Conservation (phyloP, 371 early-diverging fungal genomes). For the Syncephalastrum sp. region DNA sequence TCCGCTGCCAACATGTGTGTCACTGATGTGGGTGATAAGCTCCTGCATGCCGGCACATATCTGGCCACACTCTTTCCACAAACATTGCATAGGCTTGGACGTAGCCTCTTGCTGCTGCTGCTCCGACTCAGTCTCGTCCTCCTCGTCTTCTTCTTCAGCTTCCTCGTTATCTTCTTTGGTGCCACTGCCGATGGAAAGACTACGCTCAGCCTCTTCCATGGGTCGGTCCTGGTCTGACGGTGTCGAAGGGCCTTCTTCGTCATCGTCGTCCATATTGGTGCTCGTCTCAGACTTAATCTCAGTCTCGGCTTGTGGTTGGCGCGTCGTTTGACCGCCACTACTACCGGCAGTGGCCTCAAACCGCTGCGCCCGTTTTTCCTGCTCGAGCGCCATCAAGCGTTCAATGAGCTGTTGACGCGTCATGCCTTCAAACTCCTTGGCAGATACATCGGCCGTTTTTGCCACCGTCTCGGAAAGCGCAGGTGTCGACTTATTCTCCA, state of each 20-base stretch:
- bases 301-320: conserved; percentile 1
- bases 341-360: not conserved
- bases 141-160: conserved; percentile 16
- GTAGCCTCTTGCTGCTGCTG: conserved; percentile 9
- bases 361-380: conserved; percentile 21
- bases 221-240: conserved; percentile 8
- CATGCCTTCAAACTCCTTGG: conserved; percentile 25
- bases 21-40: conserved; percentile 59
- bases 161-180: conserved; percentile 13
- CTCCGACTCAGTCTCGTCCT: conserved; percentile 11
- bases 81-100: conserved; percentile 36
- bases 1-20: conserved; percentile 54
- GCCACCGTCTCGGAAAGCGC: conserved; percentile 12
- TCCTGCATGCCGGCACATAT: conserved; percentile 40
- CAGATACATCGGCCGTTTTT: conserved; percentile 13
- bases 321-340: not conserved
- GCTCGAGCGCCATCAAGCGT: conserved; percentile 24
- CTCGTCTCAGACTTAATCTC: conserved; percentile 23
- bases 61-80: conserved; percentile 55
- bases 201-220: too few relatives aligned
- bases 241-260: conserved; percentile 21
- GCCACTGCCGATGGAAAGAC: conserved; percentile 1
- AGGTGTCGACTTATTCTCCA: conserved; percentile 12
- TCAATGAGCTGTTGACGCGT: conserved; percentile 30
- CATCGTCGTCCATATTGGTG: conserved; percentile 22